These are phyloP conservation scores for Fusarium anguioides DNA, from an alignment of 2,329 filamentous ascomycete genomes.

Conservation along the genomic window DNA sequence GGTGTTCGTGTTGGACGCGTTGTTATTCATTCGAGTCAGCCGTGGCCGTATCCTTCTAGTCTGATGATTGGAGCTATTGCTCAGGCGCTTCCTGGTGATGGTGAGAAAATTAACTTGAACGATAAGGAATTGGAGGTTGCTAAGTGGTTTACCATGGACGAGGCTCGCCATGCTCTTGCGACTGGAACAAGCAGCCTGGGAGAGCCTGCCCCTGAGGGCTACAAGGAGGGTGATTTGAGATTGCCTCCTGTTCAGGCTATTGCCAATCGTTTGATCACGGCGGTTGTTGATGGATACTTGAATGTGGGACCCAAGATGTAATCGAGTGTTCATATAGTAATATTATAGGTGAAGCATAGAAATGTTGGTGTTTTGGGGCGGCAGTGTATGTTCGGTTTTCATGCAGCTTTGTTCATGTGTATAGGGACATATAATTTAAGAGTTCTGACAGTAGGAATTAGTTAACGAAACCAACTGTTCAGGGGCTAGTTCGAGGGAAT, in stretches of 20 bases:
- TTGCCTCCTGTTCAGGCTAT: conserved; percentile 90
- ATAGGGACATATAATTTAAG: neutral
- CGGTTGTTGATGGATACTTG: conserved; percentile 81
- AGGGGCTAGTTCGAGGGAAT: neutral
- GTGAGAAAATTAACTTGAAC: conserved; percentile 85
- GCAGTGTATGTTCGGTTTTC: neutral
- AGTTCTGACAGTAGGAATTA: neutral
- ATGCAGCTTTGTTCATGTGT: neutral
- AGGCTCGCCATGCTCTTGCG: conserved; percentile 79
- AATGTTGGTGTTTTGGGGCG: neutral
- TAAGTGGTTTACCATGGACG: conserved; percentile 86
- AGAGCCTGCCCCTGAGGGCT: conserved; percentile 71
- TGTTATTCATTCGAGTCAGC: conserved; percentile 84
- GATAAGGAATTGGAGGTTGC: conserved; percentile 93
- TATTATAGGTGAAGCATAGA: conserved; percentile 6
- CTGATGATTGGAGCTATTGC: conserved; percentile 90
- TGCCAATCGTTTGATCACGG: conserved; percentile 86
- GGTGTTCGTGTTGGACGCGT: conserved; percentile 82
- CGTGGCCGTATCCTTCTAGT: conserved; percentile 87
- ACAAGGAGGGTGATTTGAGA: conserved; percentile 80
- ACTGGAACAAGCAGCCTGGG: conserved; percentile 74
- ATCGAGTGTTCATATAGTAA: neutral
- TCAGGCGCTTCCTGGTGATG: conserved; percentile 77
- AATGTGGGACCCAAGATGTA: conserved; percentile 65
- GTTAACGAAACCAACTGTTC: neutral